Base-by-base conservation (phyloP, 305 asterid species). In the Fraxinus floribunda region DNA sequence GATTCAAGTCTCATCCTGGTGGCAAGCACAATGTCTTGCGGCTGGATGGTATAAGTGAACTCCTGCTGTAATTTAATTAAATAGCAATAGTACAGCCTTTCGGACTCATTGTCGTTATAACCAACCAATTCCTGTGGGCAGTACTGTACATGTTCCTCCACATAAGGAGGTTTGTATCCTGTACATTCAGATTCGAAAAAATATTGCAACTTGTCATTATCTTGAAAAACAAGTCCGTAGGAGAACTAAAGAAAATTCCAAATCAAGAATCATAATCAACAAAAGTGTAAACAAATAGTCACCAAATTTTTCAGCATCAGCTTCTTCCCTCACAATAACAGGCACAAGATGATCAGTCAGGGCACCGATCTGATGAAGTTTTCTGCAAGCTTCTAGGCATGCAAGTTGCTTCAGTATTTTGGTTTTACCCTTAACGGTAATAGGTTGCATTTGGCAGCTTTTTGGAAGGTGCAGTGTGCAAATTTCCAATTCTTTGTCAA, bases 341-440 rank as follows among this genome's bases (percentile, higher is more conserved):
- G 99, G 99, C 76, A 94, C 94, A 79, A 95, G 98, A 77, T 89
- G 32, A 83, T 94, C 91, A 0, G 97, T 94, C 81, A 95, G 80
- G 8, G 93, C 92, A 76, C 91, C 87, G 55, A 87, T 84, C 79
- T 86, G 66, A 88, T 95, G 97, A 81, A 95, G 98, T 80, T 91
- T 81, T 87, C 88, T 93, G 85, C 99, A 94, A 72, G 97, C 98
- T 90, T 92, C 94, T 15, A 95, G 84, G 87, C 95, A 92, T 34
- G 94, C 99, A 30, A 89, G 91, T 87, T 92, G 95, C 91, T 84
- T 95, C 72, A 90, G 82, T 9, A 70, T 62, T 85, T 90, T 90
- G 64, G 29, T 0, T 41, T 81, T 79, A 24, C 93, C 96, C 32
- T 81, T 68, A 64, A 90, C 93, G 0, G 46, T 76, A 32, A 93